These are phyloP conservation scores for Akanthomyces uredinophilus DNA, from an alignment of 2,329 filamentous ascomycete species.

Conservation along the genomic window DNA sequence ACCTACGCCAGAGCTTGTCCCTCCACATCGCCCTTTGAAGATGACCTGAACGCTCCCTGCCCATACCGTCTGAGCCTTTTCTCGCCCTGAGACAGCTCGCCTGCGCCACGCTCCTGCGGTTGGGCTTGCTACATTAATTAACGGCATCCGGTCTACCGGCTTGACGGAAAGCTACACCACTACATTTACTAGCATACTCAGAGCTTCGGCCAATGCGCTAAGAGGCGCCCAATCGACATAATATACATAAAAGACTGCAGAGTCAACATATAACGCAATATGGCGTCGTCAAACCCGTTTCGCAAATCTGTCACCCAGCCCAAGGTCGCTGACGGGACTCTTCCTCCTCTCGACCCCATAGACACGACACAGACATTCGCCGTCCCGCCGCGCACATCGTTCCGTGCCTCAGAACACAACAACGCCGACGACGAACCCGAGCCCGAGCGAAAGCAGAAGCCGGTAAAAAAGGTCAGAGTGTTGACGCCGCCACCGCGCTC, in stretches of 20 bases:
- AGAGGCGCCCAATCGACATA: not conserved
- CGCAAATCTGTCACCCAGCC: slow-evolving; percentile 36
- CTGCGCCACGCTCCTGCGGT: not conserved
- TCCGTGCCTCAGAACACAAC: slow-evolving; percentile 16
- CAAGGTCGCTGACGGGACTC: slow-evolving; percentile 20
- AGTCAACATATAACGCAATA: slow-evolving; percentile 15
- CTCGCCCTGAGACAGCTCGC: not conserved
- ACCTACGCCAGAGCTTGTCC: not conserved
- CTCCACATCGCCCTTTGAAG: not conserved
- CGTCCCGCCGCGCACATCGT: slow-evolving; percentile 23
- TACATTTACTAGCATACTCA: not conserved
- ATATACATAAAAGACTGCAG: not conserved
- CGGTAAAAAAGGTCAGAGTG: slow-evolving; percentile 63
- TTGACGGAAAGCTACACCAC: not conserved
- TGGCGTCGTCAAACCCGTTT: slow-evolving; percentile 47
- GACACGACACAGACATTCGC: slow-evolving; percentile 23
- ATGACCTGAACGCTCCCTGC: slow-evolving; percentile 1
- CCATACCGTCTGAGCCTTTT: not conserved
- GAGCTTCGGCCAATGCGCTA: not conserved
- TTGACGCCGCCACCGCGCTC: slow-evolving; percentile 59
- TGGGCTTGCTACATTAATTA: slow-evolving; percentile 17
- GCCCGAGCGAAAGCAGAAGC: slow-evolving; percentile 38
- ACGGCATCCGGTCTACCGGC: not conserved
- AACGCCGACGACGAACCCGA: slow-evolving; percentile 16
- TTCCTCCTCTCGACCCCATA: slow-evolving; percentile 26